Conservation (phyloP, 179 eudicot species). For the Camellia oleifera region DNA sequence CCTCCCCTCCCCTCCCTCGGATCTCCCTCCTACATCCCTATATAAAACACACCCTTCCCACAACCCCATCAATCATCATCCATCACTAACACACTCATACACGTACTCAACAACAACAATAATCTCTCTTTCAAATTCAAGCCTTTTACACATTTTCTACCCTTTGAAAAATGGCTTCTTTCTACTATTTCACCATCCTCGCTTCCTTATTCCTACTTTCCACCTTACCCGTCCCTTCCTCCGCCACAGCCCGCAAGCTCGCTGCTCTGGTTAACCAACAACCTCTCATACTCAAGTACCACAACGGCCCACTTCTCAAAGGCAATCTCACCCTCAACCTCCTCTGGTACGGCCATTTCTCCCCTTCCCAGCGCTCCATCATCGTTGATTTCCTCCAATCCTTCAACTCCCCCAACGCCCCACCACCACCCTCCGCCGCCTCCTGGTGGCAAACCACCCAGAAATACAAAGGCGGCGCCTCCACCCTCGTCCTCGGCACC, state of each 20-base stretch:
- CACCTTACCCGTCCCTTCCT: background rate
- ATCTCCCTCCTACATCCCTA: too few relatives aligned
- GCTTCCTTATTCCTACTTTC: background rate
- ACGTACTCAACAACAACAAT: too few relatives aligned
- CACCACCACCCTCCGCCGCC: background rate
- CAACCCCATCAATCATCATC: too few relatives aligned
- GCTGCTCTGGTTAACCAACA: background rate
- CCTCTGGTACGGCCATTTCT: constrained; percentile 53
- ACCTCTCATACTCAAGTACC: constrained; percentile 26
- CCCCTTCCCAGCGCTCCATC: constrained; percentile 42
- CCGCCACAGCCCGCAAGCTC: constrained; percentile 1
- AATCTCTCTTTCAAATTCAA: too few relatives aligned
- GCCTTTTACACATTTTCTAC: too few relatives aligned
- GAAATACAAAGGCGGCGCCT: background rate
- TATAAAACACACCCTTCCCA: too few relatives aligned
- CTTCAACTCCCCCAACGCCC: constrained; percentile 9
- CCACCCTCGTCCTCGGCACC: constrained; percentile 1
- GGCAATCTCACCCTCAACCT: constrained; percentile 44
- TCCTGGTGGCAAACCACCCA: constrained; percentile 23
- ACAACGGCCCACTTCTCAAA: constrained; percentile 40
- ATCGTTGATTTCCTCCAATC: constrained; percentile 44
- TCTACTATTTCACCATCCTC: background rate
- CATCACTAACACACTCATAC: too few relatives aligned
- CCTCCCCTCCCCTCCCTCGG: too few relatives aligned
- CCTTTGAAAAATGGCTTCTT: constrained; percentile 3